Percentiles rank a stretch among this genome's conserved stretches.
phyloP scores from a whole-genome alignment of 192 early-diverging fungal species.

The Piromyces sp. region DNA sequence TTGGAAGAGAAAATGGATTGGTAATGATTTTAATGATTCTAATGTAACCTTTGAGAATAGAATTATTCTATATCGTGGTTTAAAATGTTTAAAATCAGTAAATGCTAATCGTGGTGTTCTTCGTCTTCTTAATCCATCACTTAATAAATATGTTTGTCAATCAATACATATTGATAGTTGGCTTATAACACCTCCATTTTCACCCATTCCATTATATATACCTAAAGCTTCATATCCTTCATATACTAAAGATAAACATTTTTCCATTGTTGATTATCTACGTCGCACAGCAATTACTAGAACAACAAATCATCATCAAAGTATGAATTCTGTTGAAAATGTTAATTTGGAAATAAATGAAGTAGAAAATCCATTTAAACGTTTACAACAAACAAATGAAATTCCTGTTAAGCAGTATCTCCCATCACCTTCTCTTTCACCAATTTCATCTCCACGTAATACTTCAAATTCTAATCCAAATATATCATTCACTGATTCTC shows the following conservation, averaged over 20 bases:
- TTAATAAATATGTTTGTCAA: not conserved
- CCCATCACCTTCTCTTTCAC: not conserved
- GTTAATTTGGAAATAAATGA: not conserved
- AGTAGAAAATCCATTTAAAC: not conserved
- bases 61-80: not conserved
- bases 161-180: not conserved
- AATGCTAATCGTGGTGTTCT: not conserved
- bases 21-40: not conserved
- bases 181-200: not conserved
- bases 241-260: not conserved
- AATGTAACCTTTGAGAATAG: not conserved
- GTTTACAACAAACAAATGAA: not conserved
- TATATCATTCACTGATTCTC: not conserved
- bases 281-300: not conserved
- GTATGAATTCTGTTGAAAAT: too few relatives aligned
- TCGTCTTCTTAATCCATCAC: not conserved
- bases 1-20: not conserved
- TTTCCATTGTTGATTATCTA: not conserved
- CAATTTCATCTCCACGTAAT: not conserved
- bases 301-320: not conserved
- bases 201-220: not conserved
- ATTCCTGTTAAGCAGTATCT: not conserved
- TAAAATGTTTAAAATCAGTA: not conserved
- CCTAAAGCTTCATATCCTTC: not conserved
- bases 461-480: not conserved